Evolutionary conservation across 306 rosid genomes (phyloP), one percentile per base, ranked within the genome.

Genomic region (Inga leiocalycina): DNA sequence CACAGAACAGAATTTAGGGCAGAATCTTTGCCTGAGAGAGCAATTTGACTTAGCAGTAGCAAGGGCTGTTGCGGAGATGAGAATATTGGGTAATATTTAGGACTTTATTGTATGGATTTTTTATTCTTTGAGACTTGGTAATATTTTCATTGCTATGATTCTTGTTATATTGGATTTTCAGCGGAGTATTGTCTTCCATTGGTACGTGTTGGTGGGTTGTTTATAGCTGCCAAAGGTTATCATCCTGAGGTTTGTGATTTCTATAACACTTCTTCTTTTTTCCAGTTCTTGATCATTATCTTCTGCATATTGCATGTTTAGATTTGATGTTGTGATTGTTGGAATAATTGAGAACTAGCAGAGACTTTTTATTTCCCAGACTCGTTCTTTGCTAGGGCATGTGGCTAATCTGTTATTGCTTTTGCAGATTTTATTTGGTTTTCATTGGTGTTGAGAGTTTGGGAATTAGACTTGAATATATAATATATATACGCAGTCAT

Each of bases 1-100:
- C 83, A 64, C 90, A 90, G 92, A 91, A 89, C 96, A 93, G 99
- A 82, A 79, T 87, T 80, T 96, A 76, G 99, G 97, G 66, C 97
- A 92, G 84, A 71, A 86, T 92, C 84, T 59, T 80, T 81, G 79
- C 83, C 91, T 83, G 87, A 86, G 99, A 85, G 99, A 96, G 88
- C 54, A 91, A 84, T 91, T 86, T 81, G 99, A 96, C 83, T 81
- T 96, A 78, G 97, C 94, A 59, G 92, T 93, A 64, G 97, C 99
- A 59, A 93, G 99, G 84, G 99, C 98, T 4, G 98, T 93, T 78
- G 97, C 99, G 1, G 97, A 96, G 83, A 93, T 94, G 97, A 87
- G 99, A 90, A 49, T 90, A 67, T 85, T 96, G 80, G 97, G 98
- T 91, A 85, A 77, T 73, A 61, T 79, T 73, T 59, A 45, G 43